Evolutionary conservation across 2,329 filamentous ascomycete genomes (phyloP).

Genomic region (Sordariomycetes sp.): DNA sequence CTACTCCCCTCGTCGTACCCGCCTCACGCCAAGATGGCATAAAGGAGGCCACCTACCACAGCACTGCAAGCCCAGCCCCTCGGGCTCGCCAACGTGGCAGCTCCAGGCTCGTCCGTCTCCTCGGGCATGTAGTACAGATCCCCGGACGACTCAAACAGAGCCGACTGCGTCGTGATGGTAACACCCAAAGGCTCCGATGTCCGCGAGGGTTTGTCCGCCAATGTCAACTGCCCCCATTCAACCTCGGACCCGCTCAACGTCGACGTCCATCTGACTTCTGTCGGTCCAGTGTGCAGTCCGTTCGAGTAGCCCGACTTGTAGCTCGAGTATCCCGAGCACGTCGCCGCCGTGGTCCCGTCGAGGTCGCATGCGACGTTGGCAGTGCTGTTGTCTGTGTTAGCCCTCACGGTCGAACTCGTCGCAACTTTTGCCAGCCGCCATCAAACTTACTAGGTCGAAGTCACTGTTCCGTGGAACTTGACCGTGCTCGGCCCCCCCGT

Average conservation of each 20-base stretch:
- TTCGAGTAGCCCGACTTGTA: slow-evolving; percentile 27
- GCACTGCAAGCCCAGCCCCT: too few relatives aligned
- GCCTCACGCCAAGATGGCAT: too few relatives aligned
- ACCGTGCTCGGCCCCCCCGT: slow-evolving; percentile 35
- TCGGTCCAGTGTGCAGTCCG: slow-evolving; percentile 29
- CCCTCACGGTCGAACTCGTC: not conserved
- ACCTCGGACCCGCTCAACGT: slow-evolving; percentile 31
- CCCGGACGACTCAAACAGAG: not conserved
- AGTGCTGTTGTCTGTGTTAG: not conserved
- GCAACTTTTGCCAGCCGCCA: not conserved
- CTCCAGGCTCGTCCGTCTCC: not conserved
- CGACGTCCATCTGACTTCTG: slow-evolving; percentile 33
- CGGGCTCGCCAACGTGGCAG: too few relatives aligned
- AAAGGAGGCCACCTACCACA: too few relatives aligned
- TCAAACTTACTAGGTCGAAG: slow-evolving; percentile 35
- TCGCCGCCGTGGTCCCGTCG: slow-evolving; percentile 30
- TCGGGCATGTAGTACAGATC: slow-evolving; percentile 1
- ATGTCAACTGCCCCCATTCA: slow-evolving; percentile 34
- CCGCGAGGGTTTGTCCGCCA: slow-evolving; percentile 25
- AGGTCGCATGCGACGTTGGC: slow-evolving; percentile 29
- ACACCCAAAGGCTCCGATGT: slow-evolving; percentile 16
- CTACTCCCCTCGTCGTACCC: too few relatives aligned
- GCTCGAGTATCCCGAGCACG: slow-evolving; percentile 39
- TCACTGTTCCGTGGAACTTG: slow-evolving; percentile 30
- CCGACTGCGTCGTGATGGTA: slow-evolving; percentile 8